Evolutionary conservation across 208 protist species (phyloP), one percentile per base, ranked within the genome.

Genomic region (Leishmania mexicana): DNA sequence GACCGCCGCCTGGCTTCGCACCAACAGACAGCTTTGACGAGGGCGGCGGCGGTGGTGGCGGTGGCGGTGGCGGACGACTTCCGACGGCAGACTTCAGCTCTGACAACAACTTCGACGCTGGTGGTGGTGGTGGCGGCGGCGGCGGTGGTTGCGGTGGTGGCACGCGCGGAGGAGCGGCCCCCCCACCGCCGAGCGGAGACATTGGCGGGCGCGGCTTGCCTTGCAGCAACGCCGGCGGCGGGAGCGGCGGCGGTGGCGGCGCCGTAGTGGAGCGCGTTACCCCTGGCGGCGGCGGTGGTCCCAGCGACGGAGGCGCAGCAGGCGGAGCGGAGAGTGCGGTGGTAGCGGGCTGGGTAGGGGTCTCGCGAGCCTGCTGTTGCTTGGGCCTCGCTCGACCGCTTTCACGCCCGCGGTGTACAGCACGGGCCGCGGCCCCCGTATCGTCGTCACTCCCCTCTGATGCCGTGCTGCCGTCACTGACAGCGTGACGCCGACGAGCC

Each of bases 161-260:
- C 11, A 57, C 64, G 3, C 15, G 74, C 13, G 53, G 80, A 40
- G 51, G 64, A 10, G 21, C 64, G 35, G 21, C 62, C 2, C 62
- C 57, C 0, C 31, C 71, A 5, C 31, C 31, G 35, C 42, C 40
- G 10, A 40, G 15, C 42, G 47, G 38, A 17, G 74, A 38, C 83
- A 80, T 78, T 49, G 77, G 75, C 58, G 70, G 74, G 65, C 76
- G 76, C 31, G 72, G 35, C 68, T 35, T 11, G 4, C 83, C 75
- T 54, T 79, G 68, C n/a, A 84, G 75, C 8, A 80, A 53, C 53
- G 78, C 45, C 1, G 80, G 7, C 2, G 65, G 81, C 19, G 77
- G 76, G 68, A 78, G 82, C 53, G 86, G 85, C n/a, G 85, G 87
- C 19, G 86, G 89, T 51, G 83, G 84, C 31, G 79, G 80, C 7